Evolutionary conservation across 768 basidiomycete genomes (phyloP).

Genomic region (Chalciporus pseudorubinellus): DNA sequence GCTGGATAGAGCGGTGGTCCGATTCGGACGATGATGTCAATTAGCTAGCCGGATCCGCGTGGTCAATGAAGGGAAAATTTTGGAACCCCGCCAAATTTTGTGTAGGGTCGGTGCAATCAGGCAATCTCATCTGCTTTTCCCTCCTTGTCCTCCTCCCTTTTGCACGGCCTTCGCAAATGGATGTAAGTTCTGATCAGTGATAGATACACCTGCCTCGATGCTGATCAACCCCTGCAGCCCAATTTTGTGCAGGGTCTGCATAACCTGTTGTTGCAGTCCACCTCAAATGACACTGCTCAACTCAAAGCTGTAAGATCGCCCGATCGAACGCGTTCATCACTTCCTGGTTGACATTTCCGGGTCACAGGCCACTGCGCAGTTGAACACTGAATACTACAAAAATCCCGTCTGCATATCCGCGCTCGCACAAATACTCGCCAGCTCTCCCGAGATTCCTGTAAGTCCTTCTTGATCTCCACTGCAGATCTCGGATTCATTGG

Average conservation of each 20-base stretch:
- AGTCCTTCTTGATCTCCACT: constrained; percentile 33
- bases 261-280: constrained; percentile 79
- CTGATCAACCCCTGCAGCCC: constrained; percentile 40
- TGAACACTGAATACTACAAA: constrained; percentile 94
- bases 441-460: constrained; percentile 80
- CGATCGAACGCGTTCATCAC: constrained; percentile 26
- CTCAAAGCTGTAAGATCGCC: constrained; percentile 77
- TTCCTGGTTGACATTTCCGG: constrained; percentile 8
- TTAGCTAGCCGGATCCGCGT: background rate
- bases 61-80: constrained; percentile 27
- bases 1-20: too few relatives aligned
- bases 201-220: background rate
- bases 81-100: constrained; percentile 61
- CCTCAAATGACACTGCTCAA: constrained; percentile 77
- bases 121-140: constrained; percentile 28
- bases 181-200: constrained; percentile 23
- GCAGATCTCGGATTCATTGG: constrained; percentile 8
- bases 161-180: constrained; percentile 26
- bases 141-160: constrained; percentile 28
- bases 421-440: constrained; percentile 82
- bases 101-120: constrained; percentile 22
- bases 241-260: constrained; percentile 80
- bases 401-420: constrained; percentile 87
- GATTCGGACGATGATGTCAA: too few relatives aligned
- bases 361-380: constrained; percentile 78